Evolutionary conservation across 2,329 filamentous ascomycete genomes (phyloP), one percentile per base, ranked within the genome.

Genomic region (Xylariaceae sp.): DNA sequence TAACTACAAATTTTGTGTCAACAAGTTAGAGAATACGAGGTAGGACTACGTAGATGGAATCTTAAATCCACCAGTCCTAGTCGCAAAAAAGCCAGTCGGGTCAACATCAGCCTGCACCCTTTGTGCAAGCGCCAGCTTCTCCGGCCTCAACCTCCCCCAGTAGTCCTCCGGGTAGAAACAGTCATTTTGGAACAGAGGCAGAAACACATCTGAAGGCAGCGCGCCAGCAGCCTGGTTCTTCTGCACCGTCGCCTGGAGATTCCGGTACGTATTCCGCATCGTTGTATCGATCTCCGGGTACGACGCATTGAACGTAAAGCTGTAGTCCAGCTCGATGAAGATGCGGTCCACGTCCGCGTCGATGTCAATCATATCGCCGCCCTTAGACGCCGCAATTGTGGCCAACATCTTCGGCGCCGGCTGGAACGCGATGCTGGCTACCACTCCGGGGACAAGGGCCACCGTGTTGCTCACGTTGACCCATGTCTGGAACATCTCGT

Each of bases 101-200:
- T 73, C 70, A 22, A 71, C 63, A 3, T 62, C 50, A 2, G 55
- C 55, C 14, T 63, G 58, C 17, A 72, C 66, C 19, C 25, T 40
- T 35, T 57, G 54, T 6, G 67, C 70, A 20, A 72, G 53, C 39
- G 59, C 53, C 44, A 60, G 41, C 47, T 54, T 66, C 53, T 61
- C 64, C 0, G 64, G 59, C 50, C 57, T 62, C 52, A 74, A 43
- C 33, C 70, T 55, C 2, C 63, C 67, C 37, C 64, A 72, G 53
- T 70, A 71, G 42, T 73, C 69, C 55, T 74, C 65, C 17, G 62
- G 49, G 42, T 64, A 67, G 52, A 66, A 71, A 8, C 60, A 65
- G 40, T 73, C 68, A 52, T 73, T 74, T 63, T 67, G 65, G 53
- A 71, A 72, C 8, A 73, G 51, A 11, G 70, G 70, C 40, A 68